Base-by-base conservation (phyloP, 345 rosid species). In the Arabis alpina region DNA sequence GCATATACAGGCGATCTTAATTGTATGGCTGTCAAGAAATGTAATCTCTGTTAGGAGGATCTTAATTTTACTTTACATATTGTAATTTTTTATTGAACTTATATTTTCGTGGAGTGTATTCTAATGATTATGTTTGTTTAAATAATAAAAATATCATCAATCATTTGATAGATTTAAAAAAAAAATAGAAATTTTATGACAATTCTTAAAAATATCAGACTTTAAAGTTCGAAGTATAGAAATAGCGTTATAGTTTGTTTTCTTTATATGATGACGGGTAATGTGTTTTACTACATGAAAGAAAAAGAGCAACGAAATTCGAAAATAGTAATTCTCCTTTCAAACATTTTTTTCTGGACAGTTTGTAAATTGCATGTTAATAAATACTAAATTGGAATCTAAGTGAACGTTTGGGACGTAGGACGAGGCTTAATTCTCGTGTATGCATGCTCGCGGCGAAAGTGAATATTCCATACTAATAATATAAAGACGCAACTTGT, bases 341-440 rank as follows among this genome's bases (percentile, higher is more conserved):
- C 34, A 30, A 55, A 55, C 15, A 60, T 49, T 12, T 23, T 4
- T 23, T 39, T 51, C 44, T 44, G 51, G 64, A 55, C 50, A 64
- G 57, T 68, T 10, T 57, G 39, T 45, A 57, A 57, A 19, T 66
- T 14, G 47, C 56, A 49, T 64, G 2, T 72, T 64, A 8, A 49
- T 58, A 36, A 50, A 47, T 55, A 64, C 36, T 28, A 41, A 57
- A 65, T 23, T 41, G 54, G 71, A 73, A 57, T 66, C 48, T 32
- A 73, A 57, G 60, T 73, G 86, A 82, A 74, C 91, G 82, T 77
- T 85, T 82, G 93, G 86, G 85, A 89, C 67, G 82, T 74, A 75
- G 73, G 77, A 76, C 25, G 76, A 76, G 96, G 55, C 82, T 57
- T 25, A 42, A 32, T 55, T 30, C 50, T 37, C 41, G 60, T 61